These are phyloP conservation scores for Trichoderma parareesei DNA, from an alignment of 495 filamentous ascomycete genomes.

Conservation along the genomic window DNA sequence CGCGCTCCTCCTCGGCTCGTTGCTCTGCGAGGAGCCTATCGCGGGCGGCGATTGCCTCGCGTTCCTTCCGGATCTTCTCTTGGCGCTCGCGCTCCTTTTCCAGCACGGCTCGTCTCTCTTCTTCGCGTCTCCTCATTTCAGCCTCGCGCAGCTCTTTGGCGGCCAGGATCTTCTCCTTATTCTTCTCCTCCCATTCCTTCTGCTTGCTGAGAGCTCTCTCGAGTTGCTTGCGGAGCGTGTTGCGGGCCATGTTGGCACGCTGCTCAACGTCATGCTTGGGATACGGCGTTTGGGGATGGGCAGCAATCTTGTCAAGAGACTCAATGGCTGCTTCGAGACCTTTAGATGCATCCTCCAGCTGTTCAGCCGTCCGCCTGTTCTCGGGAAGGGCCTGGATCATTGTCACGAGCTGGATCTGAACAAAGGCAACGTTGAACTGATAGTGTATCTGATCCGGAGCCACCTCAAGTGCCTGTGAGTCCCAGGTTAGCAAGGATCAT, in stretches of 20 bases:
- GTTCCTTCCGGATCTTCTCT: slow-evolving; percentile 71
- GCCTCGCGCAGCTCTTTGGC: slow-evolving; percentile 70
- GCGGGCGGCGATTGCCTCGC: slow-evolving; percentile 66
- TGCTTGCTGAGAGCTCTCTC: slow-evolving; percentile 76
- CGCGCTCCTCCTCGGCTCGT: slow-evolving; percentile 64
- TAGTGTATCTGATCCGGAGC: slow-evolving; percentile 80
- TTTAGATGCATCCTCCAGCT: slow-evolving; percentile 66
- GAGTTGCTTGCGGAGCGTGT: slow-evolving; percentile 86
- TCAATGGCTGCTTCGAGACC: slow-evolving; percentile 91
- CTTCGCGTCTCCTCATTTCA: slow-evolving; percentile 65
- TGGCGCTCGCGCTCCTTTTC: slow-evolving; percentile 61
- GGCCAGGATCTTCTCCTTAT: slow-evolving; percentile 70
- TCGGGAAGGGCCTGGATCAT: slow-evolving; percentile 68
- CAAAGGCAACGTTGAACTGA: slow-evolving; percentile 96
- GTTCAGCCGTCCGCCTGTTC: slow-evolving; percentile 63
- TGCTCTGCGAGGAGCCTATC: slow-evolving; percentile 62
- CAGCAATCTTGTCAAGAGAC: slow-evolving; percentile 68
- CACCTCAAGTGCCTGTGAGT: slow-evolving; percentile 56
- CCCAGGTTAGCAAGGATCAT: slow-evolving; percentile 18
- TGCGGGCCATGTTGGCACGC: slow-evolving; percentile 90
- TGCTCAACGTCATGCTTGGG: slow-evolving; percentile 83
- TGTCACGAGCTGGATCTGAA: slow-evolving; percentile 86
- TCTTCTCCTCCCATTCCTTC: slow-evolving; percentile 87
- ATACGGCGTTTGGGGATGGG: slow-evolving; percentile 79
- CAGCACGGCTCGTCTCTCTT: slow-evolving; percentile 55